phyloP scores from a whole-genome alignment of 495 filamentous ascomycete genomes.

The Penicillium turbatum region DNA sequence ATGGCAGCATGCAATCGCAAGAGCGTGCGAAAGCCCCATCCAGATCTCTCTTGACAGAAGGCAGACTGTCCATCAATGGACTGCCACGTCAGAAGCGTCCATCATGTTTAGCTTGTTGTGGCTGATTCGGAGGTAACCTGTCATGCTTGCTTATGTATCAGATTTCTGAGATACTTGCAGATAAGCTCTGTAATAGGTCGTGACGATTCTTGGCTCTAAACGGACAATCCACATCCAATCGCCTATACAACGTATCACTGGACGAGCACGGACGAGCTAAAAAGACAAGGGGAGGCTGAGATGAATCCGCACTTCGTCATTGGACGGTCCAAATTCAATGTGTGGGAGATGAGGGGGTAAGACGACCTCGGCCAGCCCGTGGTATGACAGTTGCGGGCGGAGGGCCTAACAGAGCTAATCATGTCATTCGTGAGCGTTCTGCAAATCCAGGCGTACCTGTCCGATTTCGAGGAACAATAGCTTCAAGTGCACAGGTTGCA shows the following conservation, averaged over 20 bases:
- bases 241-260: constrained; percentile 9
- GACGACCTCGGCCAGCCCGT: background rate
- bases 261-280: constrained; percentile 5
- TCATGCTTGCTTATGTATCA: constrained; percentile 25
- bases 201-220: constrained; percentile 12
- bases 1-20: constrained; percentile 1
- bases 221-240: constrained; percentile 6
- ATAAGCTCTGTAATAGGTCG: constrained; percentile 17
- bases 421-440: background rate
- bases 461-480: background rate
- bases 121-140: constrained; percentile 8
- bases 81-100: constrained; percentile 32
- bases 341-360: constrained; percentile 10
- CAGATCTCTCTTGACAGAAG: constrained; percentile 12
- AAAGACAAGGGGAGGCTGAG: constrained; percentile 11
- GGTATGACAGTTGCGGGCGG: background rate
- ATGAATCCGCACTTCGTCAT: constrained; percentile 5
- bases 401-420: background rate
- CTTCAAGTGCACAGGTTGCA: background rate
- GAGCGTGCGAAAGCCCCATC: constrained; percentile 13
- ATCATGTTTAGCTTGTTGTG: constrained; percentile 14
- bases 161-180: constrained; percentile 4
- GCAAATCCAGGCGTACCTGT: background rate
- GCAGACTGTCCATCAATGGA: constrained; percentile 8
- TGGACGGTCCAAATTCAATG: constrained; percentile 11